These are phyloP conservation scores for Plasmodium sp. DNA, from an alignment of 169 alveolate genomes.

Conservation along the genomic window DNA sequence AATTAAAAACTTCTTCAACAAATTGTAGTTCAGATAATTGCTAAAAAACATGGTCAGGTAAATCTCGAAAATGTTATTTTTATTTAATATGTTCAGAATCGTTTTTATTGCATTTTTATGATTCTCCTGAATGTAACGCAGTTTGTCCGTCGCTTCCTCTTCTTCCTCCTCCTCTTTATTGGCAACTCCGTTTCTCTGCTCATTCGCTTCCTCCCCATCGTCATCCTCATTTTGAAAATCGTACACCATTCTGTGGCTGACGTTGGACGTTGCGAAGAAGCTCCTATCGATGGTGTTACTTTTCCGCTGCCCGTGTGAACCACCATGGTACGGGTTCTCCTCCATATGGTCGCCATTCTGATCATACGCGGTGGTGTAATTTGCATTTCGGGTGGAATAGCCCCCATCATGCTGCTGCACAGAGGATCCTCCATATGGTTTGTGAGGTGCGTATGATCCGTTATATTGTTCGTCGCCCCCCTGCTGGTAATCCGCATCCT, in stretches of 20 bases:
- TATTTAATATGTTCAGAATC: slow-evolving; percentile 31
- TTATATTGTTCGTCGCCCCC: neutral
- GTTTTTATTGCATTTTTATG: slow-evolving; percentile 5
- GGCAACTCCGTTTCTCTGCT: neutral
- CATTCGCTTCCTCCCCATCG: neutral
- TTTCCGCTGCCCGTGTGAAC: neutral
- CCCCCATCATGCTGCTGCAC: neutral
- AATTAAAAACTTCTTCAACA: slow-evolving; percentile 53
- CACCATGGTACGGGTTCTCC: neutral
- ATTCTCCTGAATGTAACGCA: neutral
- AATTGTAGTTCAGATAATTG: slow-evolving; percentile 12
- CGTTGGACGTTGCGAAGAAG: slow-evolving; percentile 36
- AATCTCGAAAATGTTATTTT: slow-evolving; percentile 24
- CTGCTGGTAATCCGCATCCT: neutral
- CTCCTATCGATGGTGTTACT: slow-evolving; percentile 19
- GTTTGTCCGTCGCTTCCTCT: neutral
- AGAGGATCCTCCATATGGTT: neutral
- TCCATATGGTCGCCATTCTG: neutral
- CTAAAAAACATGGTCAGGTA: slow-evolving; percentile 56
- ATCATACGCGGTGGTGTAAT: slow-evolving; percentile 1
- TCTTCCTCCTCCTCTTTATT: neutral
- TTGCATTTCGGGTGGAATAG: neutral
- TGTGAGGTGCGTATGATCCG: neutral
- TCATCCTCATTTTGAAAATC: slow-evolving; percentile 20
- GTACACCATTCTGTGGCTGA: slow-evolving; percentile 23